A percentile compares a stretch with the other conserved stretches of the same genome.
phyloP scores from a whole-genome alignment of 768 basidiomycete genomes.

The Amanita muscaria region DNA sequence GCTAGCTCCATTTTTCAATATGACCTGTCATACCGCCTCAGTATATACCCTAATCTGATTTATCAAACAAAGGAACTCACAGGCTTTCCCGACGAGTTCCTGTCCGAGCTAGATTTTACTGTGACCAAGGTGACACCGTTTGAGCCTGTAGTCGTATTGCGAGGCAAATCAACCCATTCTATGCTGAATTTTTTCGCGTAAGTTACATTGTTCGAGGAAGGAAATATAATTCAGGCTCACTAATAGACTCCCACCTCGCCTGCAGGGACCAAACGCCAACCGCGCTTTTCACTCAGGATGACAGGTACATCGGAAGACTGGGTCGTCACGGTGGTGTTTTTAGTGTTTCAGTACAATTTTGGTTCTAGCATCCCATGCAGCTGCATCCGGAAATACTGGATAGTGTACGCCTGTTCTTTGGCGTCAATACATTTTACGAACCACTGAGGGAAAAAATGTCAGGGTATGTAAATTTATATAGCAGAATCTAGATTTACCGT shows the following conservation, averaged over 20 bases:
- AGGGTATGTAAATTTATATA: background rate
- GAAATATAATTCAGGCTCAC: background rate
- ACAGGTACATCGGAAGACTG: background rate
- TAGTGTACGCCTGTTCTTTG: background rate
- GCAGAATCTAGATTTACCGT: background rate
- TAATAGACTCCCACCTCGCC: background rate
- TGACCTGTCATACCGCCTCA: background rate
- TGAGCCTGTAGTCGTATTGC: background rate
- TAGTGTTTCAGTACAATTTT: background rate
- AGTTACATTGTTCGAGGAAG: background rate
- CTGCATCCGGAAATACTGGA: background rate
- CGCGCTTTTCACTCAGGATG: background rate
- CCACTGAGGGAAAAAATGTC: background rate
- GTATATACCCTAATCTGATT: background rate
- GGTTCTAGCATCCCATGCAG: background rate
- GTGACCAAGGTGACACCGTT: background rate
- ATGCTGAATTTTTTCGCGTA: background rate
- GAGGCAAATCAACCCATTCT: background rate
- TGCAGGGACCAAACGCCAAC: background rate
- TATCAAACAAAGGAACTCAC: background rate
- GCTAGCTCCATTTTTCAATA: background rate
- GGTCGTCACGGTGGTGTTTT: background rate
- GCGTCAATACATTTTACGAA: background rate
- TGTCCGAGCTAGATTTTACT: background rate
- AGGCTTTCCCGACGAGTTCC: background rate